These are phyloP conservation scores for Salix dunnii DNA, from an alignment of 345 rosid genomes.

Conservation along the genomic window DNA sequence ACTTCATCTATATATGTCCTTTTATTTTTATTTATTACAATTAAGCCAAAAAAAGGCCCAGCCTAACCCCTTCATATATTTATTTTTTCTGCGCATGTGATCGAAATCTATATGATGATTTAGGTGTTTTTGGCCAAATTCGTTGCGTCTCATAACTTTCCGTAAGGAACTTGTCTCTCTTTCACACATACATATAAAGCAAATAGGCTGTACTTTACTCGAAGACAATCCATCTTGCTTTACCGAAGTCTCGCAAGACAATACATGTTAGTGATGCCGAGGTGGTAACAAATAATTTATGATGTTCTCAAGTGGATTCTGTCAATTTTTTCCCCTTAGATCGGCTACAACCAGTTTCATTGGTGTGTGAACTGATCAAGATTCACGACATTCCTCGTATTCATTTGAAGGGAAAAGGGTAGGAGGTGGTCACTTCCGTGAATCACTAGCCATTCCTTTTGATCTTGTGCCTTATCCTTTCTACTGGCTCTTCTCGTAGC, in stretches of 20 bases:
- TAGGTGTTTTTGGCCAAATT: constrained; percentile 41
- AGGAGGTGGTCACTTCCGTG: constrained; percentile 13
- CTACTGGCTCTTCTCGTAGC: not conserved
- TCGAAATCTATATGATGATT: constrained; percentile 9
- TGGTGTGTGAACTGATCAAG: not conserved
- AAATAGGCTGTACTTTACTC: not conserved
- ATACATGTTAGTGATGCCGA: constrained; percentile 6
- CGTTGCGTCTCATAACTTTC: constrained; percentile 59
- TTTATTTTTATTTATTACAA: not conserved
- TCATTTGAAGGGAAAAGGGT: not conserved
- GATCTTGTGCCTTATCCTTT: constrained; percentile 14
- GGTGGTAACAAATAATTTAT: constrained; percentile 11
- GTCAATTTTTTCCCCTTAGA: not conserved
- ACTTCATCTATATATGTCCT: not conserved
- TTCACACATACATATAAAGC: too few species aligned
- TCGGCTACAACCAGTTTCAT: not conserved
- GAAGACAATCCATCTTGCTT: not conserved
- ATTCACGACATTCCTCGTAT: not conserved
- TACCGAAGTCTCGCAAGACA: not conserved
- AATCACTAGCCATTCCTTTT: constrained; percentile 18
- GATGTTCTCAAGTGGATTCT: constrained; percentile 5
- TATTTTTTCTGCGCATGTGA: constrained; percentile 13
- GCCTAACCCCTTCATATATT: not conserved
- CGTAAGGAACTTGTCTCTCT: too few species aligned
- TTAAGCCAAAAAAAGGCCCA: not conserved